Base-by-base conservation (phyloP, 768 basidiomycete species). In the Lyophyllum decastes region DNA sequence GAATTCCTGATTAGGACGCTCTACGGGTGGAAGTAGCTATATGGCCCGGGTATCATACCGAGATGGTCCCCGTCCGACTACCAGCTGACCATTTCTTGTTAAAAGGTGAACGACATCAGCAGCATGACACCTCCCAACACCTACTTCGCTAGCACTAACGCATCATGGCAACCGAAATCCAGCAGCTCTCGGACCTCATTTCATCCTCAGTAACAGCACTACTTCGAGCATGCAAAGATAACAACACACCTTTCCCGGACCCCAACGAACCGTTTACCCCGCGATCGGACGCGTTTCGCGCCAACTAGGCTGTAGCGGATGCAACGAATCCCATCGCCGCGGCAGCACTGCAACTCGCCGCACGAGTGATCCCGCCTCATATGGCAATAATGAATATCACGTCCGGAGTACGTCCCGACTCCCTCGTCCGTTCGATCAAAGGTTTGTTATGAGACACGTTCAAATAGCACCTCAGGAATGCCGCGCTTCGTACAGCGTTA, bases 341-440 rank as follows among this genome's bases (percentile, higher is more conserved):
- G 17, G 75, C 75, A 7, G 73, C 74, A 2, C 40, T 65, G 4
- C 76, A 76, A 53, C 69, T 77, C 14, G 66, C 69, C 4, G 65
- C 70, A 2, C 66, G 67, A 14, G 62, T 73, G 0, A 43, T 67
- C 0, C 66, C 73, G 14, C 70, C 74, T 2, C 60, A 65, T 11
- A 56, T 61, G 30, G 57, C 66, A 12, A 30, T 72, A 5, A 64
- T 58, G 48, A 60, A 54, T 41, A 46, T 66, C 16, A 59, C 65
- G 2, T 41, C 49, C 12, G 71, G 71, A 6, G 71, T 72, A 56
- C 50, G 72, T 55, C 10, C 4, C 2, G 10, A 22, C 16, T 9
- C 4, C 10, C 9, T 16, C 4, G n/a, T 19, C 11, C 16, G 40
- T n/a, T n/a, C n/a, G n/a, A n/a, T n/a, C n/a, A n/a, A n/a, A 8